A percentile compares a stretch with the other conserved stretches of the same genome.
These are phyloP conservation scores for Lactarius indigo DNA, from an alignment of 768 basidiomycete genomes.

Conservation along the genomic window DNA sequence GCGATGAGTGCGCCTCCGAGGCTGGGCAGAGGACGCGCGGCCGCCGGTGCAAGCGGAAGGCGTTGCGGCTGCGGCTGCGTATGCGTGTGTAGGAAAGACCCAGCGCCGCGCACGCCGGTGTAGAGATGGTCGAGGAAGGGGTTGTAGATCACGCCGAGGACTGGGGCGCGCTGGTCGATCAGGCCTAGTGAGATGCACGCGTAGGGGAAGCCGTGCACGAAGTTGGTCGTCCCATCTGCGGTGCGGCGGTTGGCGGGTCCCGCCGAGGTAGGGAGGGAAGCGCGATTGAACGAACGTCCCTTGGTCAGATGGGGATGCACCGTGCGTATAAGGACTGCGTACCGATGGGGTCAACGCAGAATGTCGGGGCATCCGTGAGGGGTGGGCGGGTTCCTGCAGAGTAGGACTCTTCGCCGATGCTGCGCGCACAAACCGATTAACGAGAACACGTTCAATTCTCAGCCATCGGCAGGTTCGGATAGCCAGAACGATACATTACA, in stretches of 20 bases:
- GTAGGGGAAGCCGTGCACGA: constrained; percentile 81
- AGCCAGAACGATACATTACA: constrained; percentile 42
- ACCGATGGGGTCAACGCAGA: constrained; percentile 96
- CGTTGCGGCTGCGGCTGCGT: constrained; percentile 38
- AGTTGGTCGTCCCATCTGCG: constrained; percentile 85
- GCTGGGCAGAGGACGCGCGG: constrained; percentile 54
- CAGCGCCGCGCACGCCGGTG: constrained; percentile 73
- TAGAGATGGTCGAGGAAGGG: constrained; percentile 89
- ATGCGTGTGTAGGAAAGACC: constrained; percentile 57
- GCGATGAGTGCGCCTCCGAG: constrained; percentile 73
- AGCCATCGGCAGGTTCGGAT: neutral
- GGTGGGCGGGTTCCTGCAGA: constrained; percentile 65
- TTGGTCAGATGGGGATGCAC: neutral
- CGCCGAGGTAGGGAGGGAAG: neutral
- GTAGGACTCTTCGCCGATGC: constrained; percentile 94
- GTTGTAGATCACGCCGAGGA: constrained; percentile 83
- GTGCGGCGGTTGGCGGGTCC: neutral
- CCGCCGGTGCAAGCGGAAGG: constrained; percentile 55
- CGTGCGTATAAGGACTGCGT: constrained; percentile 20
- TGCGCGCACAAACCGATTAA: constrained; percentile 30
- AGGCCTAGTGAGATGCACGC: constrained; percentile 90
- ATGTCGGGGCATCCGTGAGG: constrained; percentile 86
- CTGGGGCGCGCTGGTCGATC: constrained; percentile 74
- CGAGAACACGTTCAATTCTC: neutral
- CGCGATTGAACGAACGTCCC: neutral